Evolutionary conservation across 345 rosid species (phyloP).

Genomic region (Linum tenue): DNA sequence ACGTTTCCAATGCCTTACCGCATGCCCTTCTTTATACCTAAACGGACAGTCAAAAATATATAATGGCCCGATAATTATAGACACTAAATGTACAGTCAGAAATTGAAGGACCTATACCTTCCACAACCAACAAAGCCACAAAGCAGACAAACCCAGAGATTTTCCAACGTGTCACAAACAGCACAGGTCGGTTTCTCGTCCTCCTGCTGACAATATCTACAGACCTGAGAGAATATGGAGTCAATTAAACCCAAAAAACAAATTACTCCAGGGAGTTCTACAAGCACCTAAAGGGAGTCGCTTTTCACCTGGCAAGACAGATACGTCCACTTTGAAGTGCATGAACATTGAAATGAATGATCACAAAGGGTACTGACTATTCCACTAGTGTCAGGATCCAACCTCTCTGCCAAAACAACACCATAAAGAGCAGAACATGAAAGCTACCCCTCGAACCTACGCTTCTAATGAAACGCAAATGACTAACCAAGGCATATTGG

Average conservation of each 20-base stretch:
- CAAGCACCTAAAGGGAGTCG: background rate
- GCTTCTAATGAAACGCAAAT: background rate
- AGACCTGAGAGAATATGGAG: conserved; percentile 39
- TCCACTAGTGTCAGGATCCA: conserved; percentile 90
- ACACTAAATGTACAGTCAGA: background rate
- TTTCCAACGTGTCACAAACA: conserved; percentile 63
- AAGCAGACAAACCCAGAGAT: conserved; percentile 85
- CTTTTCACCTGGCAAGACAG: conserved; percentile 79
- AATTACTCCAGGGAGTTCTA: background rate
- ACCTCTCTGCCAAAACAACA: conserved; percentile 45
- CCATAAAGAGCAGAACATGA: background rate
- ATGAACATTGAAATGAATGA: conserved; percentile 88
- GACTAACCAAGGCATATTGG: conserved; percentile 81
- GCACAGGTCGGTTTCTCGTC: conserved; percentile 74
- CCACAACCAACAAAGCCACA: conserved; percentile 95
- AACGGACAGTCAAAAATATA: background rate
- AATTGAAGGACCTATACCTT: conserved; percentile 37
- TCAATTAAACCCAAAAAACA: background rate
- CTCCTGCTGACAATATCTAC: conserved; percentile 81
- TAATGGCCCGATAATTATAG: background rate
- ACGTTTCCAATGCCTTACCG: conserved; percentile 83
- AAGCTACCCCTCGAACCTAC: background rate
- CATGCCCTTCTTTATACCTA: conserved; percentile 94
- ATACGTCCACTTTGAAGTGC: conserved; percentile 90
- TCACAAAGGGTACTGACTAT: conserved; percentile 77